These are phyloP conservation scores for Cytospora piceae DNA, from an alignment of 2,329 filamentous ascomycete species.

Conservation along the genomic window DNA sequence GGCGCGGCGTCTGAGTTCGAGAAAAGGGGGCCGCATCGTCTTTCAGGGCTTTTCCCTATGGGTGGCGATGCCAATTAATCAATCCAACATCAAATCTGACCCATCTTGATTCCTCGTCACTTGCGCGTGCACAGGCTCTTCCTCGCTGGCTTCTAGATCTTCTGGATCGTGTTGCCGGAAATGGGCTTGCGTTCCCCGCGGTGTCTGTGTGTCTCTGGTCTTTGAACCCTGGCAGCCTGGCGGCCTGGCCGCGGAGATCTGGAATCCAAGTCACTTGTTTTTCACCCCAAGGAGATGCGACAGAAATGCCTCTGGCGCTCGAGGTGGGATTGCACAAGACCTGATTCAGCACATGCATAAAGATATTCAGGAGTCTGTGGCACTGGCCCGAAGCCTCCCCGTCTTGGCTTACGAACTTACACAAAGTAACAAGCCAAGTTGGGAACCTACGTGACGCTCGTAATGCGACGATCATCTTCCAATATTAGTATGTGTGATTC, in stretches of 20 bases:
- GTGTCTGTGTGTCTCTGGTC: background rate
- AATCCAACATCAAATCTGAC: background rate
- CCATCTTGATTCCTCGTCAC: background rate
- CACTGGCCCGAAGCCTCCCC: background rate
- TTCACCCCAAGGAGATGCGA: background rate
- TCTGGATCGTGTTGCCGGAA: background rate
- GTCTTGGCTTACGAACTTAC: background rate
- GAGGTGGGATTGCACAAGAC: background rate
- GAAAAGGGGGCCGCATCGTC: background rate
- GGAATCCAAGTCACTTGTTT: background rate
- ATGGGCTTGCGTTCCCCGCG: slow-evolving; percentile 1
- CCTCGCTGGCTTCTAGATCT: background rate
- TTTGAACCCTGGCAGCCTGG: background rate
- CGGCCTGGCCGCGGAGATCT: background rate
- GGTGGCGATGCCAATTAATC: background rate
- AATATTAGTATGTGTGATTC: background rate
- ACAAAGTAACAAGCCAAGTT: background rate
- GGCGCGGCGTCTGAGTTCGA: background rate
- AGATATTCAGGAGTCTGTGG: background rate
- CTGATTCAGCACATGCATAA: background rate
- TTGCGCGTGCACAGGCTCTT: background rate
- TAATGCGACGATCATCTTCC: background rate
- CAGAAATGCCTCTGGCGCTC: background rate
- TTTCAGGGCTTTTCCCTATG: background rate
- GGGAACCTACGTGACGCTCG: background rate